A percentile compares a stretch with the other conserved stretches of the same genome.
Conservation (phyloP, 768 basidiomycete genomes). For the Boletus eberwhitei region DNA sequence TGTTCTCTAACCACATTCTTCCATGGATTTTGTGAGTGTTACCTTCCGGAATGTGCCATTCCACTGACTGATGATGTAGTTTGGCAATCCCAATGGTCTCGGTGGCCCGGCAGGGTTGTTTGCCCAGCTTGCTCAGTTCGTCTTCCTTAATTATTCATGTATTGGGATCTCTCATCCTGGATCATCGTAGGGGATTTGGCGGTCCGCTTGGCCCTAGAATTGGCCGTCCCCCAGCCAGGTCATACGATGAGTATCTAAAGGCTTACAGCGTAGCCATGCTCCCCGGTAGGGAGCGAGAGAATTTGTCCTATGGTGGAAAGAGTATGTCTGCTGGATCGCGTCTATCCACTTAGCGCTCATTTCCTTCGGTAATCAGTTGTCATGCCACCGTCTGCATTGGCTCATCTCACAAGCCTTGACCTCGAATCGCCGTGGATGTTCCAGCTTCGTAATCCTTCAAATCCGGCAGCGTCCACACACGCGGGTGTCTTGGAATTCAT, state of each 20-base stretch:
- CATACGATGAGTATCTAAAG: conserved; percentile 90
- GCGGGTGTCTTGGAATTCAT: conserved; percentile 99
- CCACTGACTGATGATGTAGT: conserved; percentile 28
- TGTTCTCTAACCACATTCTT: conserved; percentile 21
- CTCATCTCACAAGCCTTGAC: conserved; percentile 82
- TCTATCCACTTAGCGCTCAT: conserved; percentile 9
- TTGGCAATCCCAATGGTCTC: conserved; percentile 33
- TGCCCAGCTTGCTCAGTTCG: conserved; percentile 62
- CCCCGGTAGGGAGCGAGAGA: conserved; percentile 79
- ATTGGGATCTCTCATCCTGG: conserved; percentile 18
- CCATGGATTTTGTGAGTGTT: conserved; percentile 40
- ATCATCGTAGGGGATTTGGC: conserved; percentile 47
- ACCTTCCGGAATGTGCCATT: background rate
- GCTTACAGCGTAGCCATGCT: conserved; percentile 97
- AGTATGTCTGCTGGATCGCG: conserved; percentile 54
- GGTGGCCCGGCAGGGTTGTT: conserved; percentile 58
- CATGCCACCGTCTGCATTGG: conserved; percentile 95
- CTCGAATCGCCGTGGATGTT: conserved; percentile 95
- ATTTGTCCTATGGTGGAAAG: conserved; percentile 96
- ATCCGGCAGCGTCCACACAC: conserved; percentile 82
- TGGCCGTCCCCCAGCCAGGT: conserved; percentile 55
- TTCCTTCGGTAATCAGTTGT: conserved; percentile 57
- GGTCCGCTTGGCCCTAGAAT: conserved; percentile 45
- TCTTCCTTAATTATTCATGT: conserved; percentile 1
- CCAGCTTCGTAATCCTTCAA: conserved; percentile 86